Base-by-base conservation (phyloP, 208 protist genomes). In the Plasmodiophora brassicae region DNA sequence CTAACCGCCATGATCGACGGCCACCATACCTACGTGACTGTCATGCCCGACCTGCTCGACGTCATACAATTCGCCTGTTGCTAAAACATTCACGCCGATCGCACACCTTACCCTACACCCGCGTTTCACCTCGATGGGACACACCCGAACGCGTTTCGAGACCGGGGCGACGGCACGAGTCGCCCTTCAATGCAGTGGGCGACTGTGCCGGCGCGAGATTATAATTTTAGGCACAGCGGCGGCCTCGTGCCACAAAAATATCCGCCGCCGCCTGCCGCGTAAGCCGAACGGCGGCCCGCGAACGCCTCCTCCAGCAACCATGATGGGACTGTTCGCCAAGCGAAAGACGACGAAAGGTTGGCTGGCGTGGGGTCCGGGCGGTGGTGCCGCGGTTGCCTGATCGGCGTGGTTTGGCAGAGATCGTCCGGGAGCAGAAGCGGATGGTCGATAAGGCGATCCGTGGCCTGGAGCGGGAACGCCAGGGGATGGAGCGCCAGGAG, bases 401-500 rank as follows among this genome's bases (percentile, higher is more conserved):
- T 38, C 65, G 32, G 14, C 14, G 65, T 36, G 10, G 5, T 14
- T n/a, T 32, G 5, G 5, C 54, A 88, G 85, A 88, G 28, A 88
- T 88, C 20, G 85, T 88, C 10, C 1, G 85, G 20, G 85, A 88
- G 46, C 85, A 88, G 46, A 88, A 88, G 28, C 1, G 85, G 5
- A 28, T 83, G 32, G 85, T 88, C 39, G 60, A 88, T 84, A 88
- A 71, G 54, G 25, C 85, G 8, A 60, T 88, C 20, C 1, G 85
- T 5, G 22, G 35, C 5, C 53, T 88, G 10, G 85, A 88, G 14
- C 1, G 85, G 20, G 85, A 88, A 86, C 10, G 50, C 20, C 8
- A 32, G 20, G 85, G 53, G 1, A 5, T 88, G 46, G 60, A 88
- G 39, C 1, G 53, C 1, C 50, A 88, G 54, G 85, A 88, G 54